Evolutionary conservation across 2,329 filamentous ascomycete genomes (phyloP).

Genomic region (Sphaerulina vaccinii): DNA sequence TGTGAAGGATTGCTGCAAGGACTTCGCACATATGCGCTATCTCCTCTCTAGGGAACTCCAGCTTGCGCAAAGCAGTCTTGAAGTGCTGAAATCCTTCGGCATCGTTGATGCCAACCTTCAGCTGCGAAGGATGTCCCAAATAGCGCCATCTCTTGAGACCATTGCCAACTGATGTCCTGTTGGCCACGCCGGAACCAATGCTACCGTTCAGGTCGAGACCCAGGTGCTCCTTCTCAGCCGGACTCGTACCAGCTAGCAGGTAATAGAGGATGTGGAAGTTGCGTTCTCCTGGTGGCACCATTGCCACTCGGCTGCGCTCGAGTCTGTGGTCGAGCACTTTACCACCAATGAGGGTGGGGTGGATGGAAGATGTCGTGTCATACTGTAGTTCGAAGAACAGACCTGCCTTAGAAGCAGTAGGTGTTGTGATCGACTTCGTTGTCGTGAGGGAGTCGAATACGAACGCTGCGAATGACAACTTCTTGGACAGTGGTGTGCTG

Average conservation of each 20-base stretch:
- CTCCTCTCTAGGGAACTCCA: conserved; percentile 89
- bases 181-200: conserved; percentile 56
- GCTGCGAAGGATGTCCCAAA: conserved; percentile 89
- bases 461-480: conserved; percentile 89
- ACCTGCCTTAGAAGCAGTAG: conserved; percentile 91
- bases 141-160: conserved; percentile 90
- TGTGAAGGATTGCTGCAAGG: conserved; percentile 89
- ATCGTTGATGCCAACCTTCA: conserved; percentile 97
- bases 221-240: conserved; percentile 84
- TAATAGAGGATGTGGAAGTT: conserved; percentile 98
- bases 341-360: conserved; percentile 85
- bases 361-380: conserved; percentile 79
- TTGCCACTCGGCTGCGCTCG: conserved; percentile 85
- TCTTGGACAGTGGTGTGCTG: conserved; percentile 87
- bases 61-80: conserved; percentile 89
- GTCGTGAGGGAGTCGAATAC: conserved; percentile 95
- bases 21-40: conserved; percentile 98
- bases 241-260: conserved; percentile 84
- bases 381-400: conserved; percentile 97
- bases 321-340: conserved; percentile 92
- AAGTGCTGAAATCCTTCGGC: conserved; percentile 94
- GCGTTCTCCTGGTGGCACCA: conserved; percentile 90
- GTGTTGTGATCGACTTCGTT: conserved; percentile 93
- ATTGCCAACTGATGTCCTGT: conserved; percentile 53
- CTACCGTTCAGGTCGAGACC: conserved; percentile 52